Percentiles rank a stretch among this genome's conserved stretches.
Conservation (phyloP, 129 eudicot genomes). For the Artemisia annua region DNA sequence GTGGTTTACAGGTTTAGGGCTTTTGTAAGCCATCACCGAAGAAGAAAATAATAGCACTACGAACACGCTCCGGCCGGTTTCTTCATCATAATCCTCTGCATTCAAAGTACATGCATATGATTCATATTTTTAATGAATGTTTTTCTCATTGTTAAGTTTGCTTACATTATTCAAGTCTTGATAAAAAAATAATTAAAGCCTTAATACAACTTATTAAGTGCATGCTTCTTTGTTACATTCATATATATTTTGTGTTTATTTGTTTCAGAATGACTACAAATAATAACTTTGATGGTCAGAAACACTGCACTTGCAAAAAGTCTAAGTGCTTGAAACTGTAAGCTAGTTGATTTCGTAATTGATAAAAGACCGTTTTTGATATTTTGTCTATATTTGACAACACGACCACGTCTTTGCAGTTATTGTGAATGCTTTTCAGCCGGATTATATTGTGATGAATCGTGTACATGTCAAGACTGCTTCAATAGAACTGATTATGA, state of each 20-base stretch:
- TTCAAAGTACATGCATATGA: too few species aligned
- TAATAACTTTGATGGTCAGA: constrained; percentile 40
- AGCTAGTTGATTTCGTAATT: constrained; percentile 21
- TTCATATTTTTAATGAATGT: too few species aligned
- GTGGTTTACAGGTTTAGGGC: too few species aligned
- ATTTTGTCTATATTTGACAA: background rate
- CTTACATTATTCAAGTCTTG: too few species aligned
- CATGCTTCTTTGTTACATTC: background rate
- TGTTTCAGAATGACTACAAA: constrained; percentile 47
- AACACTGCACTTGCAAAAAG: constrained; percentile 70
- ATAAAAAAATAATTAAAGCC: too few species aligned
- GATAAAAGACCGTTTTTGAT: background rate
- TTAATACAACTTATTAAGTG: background rate
- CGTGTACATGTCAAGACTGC: constrained; percentile 83
- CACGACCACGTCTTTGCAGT: constrained; percentile 35
- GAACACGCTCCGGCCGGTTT: too few species aligned
- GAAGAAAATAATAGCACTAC: too few species aligned
- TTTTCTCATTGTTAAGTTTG: too few species aligned
- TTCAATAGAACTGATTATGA: constrained; percentile 57
- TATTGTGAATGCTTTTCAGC: constrained; percentile 90
- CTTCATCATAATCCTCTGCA: too few species aligned
- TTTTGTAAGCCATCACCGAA: too few species aligned
- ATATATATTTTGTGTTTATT: background rate
- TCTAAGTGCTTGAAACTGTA: constrained; percentile 76
- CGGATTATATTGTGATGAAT: constrained; percentile 57